Evolutionary conservation across 2,329 filamentous ascomycete genomes (phyloP).

Genomic region (Lasiodiplodia citricola): DNA sequence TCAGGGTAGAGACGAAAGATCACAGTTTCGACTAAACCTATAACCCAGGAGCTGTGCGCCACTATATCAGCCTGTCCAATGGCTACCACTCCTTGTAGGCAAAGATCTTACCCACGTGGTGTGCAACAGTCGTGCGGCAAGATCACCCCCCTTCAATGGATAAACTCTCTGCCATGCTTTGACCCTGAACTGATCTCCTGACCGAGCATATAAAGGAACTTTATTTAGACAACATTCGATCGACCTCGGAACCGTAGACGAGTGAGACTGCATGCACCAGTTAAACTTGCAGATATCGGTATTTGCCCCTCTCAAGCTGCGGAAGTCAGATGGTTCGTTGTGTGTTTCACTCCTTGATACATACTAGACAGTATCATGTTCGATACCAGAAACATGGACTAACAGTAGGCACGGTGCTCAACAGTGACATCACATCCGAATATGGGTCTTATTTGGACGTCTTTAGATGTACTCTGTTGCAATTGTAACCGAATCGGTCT

Average conservation of each 20-base stretch:
- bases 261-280: not conserved
- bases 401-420: too few relatives aligned
- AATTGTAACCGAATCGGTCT: too few relatives aligned
- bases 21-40: not conserved
- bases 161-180: not conserved
- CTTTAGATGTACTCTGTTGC: too few relatives aligned
- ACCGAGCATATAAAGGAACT: not conserved
- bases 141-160: not conserved
- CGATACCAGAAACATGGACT: too few relatives aligned
- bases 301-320: not conserved
- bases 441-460: too few relatives aligned
- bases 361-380: too few relatives aligned
- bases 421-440: not conserved
- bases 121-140: conserved; percentile 5
- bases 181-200: not conserved
- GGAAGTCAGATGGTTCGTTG: too few relatives aligned
- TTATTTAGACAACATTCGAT: not conserved
- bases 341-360: too few relatives aligned
- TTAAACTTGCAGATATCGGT: not conserved
- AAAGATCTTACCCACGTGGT: conserved; percentile 8
- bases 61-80: not conserved
- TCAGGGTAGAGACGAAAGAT: not conserved
- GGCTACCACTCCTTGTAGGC: not conserved
- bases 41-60: not conserved
- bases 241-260: too few relatives aligned